Conservation (phyloP, 495 filamentous ascomycete genomes). For the Aspergillus heteromorphus region DNA sequence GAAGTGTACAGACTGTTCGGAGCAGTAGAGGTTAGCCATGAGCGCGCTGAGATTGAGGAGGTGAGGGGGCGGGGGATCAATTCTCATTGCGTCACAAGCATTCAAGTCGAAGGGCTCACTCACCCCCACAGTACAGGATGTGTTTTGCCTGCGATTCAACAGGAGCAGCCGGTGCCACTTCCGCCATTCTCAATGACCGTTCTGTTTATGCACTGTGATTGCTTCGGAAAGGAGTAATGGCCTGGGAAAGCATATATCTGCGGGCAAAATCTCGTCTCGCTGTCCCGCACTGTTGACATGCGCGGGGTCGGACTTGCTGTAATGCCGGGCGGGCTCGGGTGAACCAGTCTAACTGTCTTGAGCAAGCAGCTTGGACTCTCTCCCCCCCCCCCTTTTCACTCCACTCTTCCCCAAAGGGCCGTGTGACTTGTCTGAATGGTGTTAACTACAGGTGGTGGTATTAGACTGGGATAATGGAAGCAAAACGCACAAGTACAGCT, state of each 20-base stretch:
- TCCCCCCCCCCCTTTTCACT: no score
- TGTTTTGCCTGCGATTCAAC: slow-evolving; percentile 58
- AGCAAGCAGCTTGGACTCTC: no score
- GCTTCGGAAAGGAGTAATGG: not conserved
- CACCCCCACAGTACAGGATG: slow-evolving; percentile 79
- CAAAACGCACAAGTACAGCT: no score
- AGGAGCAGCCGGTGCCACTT: slow-evolving; percentile 29
- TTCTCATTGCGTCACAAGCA: not conserved
- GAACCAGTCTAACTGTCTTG: not conserved
- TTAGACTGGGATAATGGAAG: no score
- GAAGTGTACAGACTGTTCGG: slow-evolving; percentile 76
- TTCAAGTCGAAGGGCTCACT: slow-evolving; percentile 19
- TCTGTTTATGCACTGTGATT: not conserved
- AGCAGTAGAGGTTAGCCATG: not conserved
- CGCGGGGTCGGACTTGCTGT: not conserved
- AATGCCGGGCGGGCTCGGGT: not conserved
- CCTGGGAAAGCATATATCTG: not conserved
- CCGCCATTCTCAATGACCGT: slow-evolving; percentile 30
- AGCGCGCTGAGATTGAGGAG: not conserved
- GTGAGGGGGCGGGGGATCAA: not conserved
- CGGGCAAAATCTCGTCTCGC: not conserved
- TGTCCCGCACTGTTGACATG: not conserved
- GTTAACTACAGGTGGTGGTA: no score
- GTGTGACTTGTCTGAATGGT: no score
- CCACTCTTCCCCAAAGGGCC: no score